Percentiles rank a stretch among this genome's conserved stretches.
Conservation (phyloP, 345 rosid species). For the Boechera stricta region DNA sequence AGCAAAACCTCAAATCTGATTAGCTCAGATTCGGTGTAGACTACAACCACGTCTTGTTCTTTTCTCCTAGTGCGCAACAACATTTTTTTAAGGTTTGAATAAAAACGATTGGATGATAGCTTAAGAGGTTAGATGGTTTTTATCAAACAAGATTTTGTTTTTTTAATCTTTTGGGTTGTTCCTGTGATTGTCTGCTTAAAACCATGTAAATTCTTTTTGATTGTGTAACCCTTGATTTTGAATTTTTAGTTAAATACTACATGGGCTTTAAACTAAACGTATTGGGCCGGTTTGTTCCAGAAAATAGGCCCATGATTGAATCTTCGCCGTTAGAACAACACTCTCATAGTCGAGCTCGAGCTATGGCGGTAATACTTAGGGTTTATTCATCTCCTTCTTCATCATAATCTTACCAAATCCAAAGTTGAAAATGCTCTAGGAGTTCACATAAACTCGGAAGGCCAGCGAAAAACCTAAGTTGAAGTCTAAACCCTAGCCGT, state of each 20-base stretch:
- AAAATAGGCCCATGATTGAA: neutral
- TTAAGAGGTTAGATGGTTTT: neutral
- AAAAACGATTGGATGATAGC: neutral
- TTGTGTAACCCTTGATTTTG: no score
- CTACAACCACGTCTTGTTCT: neutral
- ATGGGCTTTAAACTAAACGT: neutral
- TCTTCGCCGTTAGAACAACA: neutral
- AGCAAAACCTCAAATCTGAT: constrained; percentile 29
- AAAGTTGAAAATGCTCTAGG: neutral
- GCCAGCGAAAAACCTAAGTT: neutral
- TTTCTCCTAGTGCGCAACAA: neutral
- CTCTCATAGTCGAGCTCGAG: constrained; percentile 16
- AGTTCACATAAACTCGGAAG: neutral
- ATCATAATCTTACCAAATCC: neutral
- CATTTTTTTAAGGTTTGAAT: neutral
- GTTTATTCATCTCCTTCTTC: constrained; percentile 1
- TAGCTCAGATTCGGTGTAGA: neutral
- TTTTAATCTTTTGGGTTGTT: neutral
- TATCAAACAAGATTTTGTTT: neutral
- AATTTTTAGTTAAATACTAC: neutral
- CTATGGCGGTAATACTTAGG: constrained; percentile 32
- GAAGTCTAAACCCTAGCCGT: constrained; percentile 25
- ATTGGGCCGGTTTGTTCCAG: neutral
- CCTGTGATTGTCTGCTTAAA: neutral
- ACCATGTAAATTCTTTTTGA: neutral